Conservation (phyloP, 2,329 filamentous ascomycete genomes). For the Hortaea werneckii region DNA sequence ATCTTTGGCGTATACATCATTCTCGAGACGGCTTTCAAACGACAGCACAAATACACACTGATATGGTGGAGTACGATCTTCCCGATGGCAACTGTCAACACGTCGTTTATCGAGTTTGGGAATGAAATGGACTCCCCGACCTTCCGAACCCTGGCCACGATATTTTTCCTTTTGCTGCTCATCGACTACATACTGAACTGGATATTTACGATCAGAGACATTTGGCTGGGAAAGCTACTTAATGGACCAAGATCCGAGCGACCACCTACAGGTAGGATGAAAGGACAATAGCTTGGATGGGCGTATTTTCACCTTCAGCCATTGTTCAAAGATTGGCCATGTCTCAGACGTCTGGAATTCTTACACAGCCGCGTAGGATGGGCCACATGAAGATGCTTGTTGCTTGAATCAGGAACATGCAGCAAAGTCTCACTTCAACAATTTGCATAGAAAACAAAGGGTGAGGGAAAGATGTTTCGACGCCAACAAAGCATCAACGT, state of each 20-base stretch:
- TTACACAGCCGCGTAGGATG: no score
- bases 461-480: no score
- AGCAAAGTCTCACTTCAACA: no score
- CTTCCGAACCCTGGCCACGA: conserved; percentile 7
- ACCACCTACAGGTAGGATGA: background rate
- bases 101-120: conserved; percentile 7
- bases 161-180: conserved; percentile 6
- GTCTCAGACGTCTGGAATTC: no score
- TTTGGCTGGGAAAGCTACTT: conserved; percentile 6
- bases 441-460: no score
- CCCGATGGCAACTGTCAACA: conserved; percentile 11
- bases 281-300: background rate
- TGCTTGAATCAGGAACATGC: no score
- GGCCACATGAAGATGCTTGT: no score
- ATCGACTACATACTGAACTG: conserved; percentile 8
- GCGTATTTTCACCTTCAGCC: no score
- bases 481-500: no score
- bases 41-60: conserved; percentile 6
- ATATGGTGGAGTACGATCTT: conserved; percentile 14
- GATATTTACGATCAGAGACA: conserved; percentile 7
- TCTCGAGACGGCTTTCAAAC: conserved; percentile 3
- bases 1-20: conserved; percentile 7
- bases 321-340: no score
- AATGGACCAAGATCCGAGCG: conserved; percentile 3
- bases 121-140: conserved; percentile 10